Percentiles rank a stretch among this genome's conserved stretches.
Evolutionary conservation across 208 protist genomes (phyloP).

Genomic region (Novymonas esmeraldas): DNA sequence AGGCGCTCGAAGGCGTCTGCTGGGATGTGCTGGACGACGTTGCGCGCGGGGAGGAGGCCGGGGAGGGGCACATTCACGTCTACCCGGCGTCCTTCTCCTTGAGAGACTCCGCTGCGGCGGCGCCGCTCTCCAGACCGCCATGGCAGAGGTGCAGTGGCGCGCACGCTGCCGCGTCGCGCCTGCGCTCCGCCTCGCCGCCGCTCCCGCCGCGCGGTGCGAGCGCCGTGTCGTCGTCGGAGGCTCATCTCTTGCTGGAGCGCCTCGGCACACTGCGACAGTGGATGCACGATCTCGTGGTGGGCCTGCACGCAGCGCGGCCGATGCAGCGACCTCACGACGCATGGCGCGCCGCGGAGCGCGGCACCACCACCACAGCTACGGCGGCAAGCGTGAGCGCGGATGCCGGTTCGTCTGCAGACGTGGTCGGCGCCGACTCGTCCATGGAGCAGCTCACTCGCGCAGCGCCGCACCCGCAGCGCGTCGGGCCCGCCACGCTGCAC

Average conservation of each 20-base stretch:
- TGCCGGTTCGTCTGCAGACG: background rate
- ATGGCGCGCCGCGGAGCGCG: background rate
- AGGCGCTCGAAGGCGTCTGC: slow-evolving; percentile 19
- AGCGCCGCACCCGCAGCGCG: background rate
- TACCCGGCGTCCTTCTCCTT: too few species aligned
- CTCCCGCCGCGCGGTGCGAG: background rate
- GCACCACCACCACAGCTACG: background rate
- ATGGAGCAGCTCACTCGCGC: background rate
- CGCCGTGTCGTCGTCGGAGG: background rate
- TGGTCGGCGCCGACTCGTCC: background rate
- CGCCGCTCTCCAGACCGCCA: too few species aligned
- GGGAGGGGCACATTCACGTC: background rate
- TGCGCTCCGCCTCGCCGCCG: too few species aligned
- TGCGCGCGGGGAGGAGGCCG: background rate
- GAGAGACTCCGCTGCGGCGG: too few species aligned
- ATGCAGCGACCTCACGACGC: background rate
- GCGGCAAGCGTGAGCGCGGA: background rate
- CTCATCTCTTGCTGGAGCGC: slow-evolving; percentile 9
- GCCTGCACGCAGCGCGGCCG: background rate
- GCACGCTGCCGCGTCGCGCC: too few species aligned
- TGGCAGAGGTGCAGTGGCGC: too few species aligned
- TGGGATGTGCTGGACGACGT: slow-evolving; percentile 17
- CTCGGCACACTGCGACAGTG: slow-evolving; percentile 15
- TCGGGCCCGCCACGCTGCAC: slow-evolving; percentile 10
- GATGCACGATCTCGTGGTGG: slow-evolving; percentile 5